A percentile compares a stretch with the other conserved stretches of the same genome.
Evolutionary conservation across 1,139 yeast species (phyloP).

Genomic region (Candida sanyaensis): DNA sequence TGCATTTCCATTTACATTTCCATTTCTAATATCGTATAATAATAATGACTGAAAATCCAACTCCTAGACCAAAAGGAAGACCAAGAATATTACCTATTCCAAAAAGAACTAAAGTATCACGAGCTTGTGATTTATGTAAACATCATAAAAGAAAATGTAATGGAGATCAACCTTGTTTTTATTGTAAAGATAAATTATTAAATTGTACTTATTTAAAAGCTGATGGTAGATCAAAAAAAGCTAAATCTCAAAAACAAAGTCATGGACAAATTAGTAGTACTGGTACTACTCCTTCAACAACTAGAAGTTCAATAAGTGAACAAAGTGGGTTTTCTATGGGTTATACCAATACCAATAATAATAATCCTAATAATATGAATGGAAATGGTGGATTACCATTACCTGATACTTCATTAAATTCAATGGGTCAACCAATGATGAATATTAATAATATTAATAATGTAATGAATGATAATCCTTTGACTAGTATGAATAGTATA

Average conservation of each 20-base stretch:
- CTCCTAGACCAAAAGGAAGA: constrained; percentile 14
- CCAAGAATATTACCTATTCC: constrained; percentile 14
- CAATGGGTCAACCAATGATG: neutral
- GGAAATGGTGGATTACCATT: neutral
- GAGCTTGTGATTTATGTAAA: constrained; percentile 44
- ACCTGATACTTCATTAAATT: neutral
- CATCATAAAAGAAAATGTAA: constrained; percentile 29
- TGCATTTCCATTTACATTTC: neutral
- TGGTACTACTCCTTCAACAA: neutral
- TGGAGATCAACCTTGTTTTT: constrained; percentile 28
- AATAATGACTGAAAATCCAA: neutral
- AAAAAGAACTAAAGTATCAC: constrained; percentile 30
- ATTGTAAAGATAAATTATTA: constrained; percentile 24
- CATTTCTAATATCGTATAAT: neutral
- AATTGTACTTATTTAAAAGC: constrained; percentile 26
- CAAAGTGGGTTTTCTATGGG: neutral
- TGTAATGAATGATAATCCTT: constrained; percentile 1
- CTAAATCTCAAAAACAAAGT: constrained; percentile 12
- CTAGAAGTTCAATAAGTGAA: neutral
- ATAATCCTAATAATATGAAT: neutral
- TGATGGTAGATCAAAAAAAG: constrained; percentile 28
- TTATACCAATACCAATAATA: neutral
- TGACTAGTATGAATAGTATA: constrained; percentile 2
- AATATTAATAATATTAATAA: constrained; percentile 11
- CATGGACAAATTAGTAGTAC: neutral